These are phyloP conservation scores for Paraphoma chrysanthemicola DNA, from an alignment of 2,329 filamentous ascomycete species.

Conservation along the genomic window DNA sequence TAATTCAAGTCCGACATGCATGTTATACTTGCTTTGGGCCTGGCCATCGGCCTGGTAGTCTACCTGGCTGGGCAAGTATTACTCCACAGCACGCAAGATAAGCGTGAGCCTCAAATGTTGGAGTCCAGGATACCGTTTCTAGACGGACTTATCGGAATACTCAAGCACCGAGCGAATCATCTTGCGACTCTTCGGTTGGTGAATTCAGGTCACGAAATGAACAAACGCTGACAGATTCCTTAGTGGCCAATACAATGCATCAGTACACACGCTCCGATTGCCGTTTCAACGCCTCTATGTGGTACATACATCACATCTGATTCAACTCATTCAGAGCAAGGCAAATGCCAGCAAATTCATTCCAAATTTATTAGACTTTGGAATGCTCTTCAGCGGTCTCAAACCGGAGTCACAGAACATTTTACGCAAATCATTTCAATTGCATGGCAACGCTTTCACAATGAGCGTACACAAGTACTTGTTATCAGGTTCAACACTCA, in stretches of 20 bases:
- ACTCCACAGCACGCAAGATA: slow-evolving; percentile 19
- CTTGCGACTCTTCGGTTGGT: slow-evolving; percentile 16
- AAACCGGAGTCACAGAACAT: slow-evolving; percentile 20
- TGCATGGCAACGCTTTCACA: slow-evolving; percentile 48
- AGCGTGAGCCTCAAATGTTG: slow-evolving; percentile 20
- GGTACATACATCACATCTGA: slow-evolving; percentile 47
- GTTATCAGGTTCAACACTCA: slow-evolving; percentile 38
- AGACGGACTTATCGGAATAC: slow-evolving; percentile 19
- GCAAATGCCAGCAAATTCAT: slow-evolving; percentile 47
- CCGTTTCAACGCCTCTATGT: slow-evolving; percentile 54
- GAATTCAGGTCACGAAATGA: neutral
- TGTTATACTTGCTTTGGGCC: neutral
- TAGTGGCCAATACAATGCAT: slow-evolving; percentile 23
- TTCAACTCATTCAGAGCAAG: slow-evolving; percentile 50
- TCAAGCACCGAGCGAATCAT: slow-evolving; percentile 20
- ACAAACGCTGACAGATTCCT: too few relatives aligned
- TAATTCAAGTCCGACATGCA: slow-evolving; percentile 1
- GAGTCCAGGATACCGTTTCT: slow-evolving; percentile 23
- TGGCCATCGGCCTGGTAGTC: neutral
- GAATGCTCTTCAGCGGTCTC: slow-evolving; percentile 38
- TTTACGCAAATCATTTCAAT: slow-evolving; percentile 28
- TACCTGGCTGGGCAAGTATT: slow-evolving; percentile 9
- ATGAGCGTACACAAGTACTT: slow-evolving; percentile 47
- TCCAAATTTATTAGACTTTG: slow-evolving; percentile 43
- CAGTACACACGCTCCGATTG: slow-evolving; percentile 53